Conservation (phyloP, 768 basidiomycete species). For the Russula brevipes region DNA sequence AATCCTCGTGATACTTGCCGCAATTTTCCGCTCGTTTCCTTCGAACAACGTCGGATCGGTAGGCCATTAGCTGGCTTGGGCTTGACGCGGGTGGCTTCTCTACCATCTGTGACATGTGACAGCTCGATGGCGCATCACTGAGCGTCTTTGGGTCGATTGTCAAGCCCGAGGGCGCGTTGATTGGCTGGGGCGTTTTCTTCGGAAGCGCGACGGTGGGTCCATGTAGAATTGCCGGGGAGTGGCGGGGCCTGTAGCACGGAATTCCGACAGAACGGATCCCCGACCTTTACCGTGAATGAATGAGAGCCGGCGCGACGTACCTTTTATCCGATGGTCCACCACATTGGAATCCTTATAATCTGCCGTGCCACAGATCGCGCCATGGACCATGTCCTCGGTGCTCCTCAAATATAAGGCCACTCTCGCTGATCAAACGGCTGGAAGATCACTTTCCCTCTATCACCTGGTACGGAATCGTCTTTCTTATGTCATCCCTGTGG, state of each 20-base stretch:
- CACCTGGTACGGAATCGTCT: conserved; percentile 8
- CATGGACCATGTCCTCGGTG: conserved; percentile 18
- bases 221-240: conserved; percentile 1
- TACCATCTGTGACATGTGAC: conserved; percentile 13
- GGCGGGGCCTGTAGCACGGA: neutral
- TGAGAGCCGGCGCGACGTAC: neutral
- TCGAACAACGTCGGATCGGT: neutral
- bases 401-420: conserved; percentile 12
- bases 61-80: neutral
- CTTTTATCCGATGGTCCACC: neutral
- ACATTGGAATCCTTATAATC: conserved; percentile 13
- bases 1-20: conserved; percentile 9
- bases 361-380: conserved; percentile 14
- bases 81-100: neutral
- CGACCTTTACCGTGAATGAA: neutral
- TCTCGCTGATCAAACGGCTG: conserved; percentile 20
- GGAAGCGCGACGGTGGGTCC: neutral
- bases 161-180: neutral
- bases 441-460: conserved; percentile 14
- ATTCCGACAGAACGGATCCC: neutral
- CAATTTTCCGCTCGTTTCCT: conserved; percentile 8
- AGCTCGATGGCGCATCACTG: conserved; percentile 11
- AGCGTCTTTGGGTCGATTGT: conserved; percentile 11
- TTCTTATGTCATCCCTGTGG: conserved; percentile 1
- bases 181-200: neutral